Conservation (phyloP, 257 asterid species). For the Solanum dulcamara region DNA sequence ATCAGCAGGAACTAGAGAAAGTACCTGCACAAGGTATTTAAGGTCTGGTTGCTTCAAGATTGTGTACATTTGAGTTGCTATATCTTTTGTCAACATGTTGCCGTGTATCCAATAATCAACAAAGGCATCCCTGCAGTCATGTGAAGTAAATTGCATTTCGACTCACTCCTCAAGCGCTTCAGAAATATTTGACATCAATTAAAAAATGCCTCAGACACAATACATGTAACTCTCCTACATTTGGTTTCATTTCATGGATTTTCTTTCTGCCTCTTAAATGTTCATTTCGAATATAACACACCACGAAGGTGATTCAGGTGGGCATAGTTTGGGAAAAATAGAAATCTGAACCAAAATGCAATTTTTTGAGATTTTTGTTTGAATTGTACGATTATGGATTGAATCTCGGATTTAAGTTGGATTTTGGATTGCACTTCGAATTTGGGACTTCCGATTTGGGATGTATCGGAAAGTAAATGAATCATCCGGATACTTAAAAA, state of each 20-base stretch:
- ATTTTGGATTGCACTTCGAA: neutral
- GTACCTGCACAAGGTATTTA: conserved; percentile 71
- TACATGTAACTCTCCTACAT: neutral
- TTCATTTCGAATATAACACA: neutral
- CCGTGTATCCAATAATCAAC: conserved; percentile 79
- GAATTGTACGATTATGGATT: neutral
- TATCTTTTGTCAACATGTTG: conserved; percentile 84
- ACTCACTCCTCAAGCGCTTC: neutral
- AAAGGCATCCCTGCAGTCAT: conserved; percentile 75
- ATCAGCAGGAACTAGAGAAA: neutral
- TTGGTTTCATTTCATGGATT: neutral
- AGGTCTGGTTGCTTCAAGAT: conserved; percentile 82
- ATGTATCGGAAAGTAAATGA: neutral
- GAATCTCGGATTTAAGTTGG: neutral
- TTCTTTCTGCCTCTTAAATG: neutral
- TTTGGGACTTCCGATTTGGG: neutral
- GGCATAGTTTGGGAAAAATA: neutral
- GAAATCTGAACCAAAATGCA: neutral
- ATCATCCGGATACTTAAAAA: neutral
- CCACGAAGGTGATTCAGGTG: neutral
- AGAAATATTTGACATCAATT: neutral
- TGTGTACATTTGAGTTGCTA: conserved; percentile 61
- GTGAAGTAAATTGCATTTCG: neutral
- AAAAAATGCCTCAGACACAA: neutral
- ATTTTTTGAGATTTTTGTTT: neutral